A percentile compares a stretch with the other conserved stretches of the same genome.
phyloP scores from a whole-genome alignment of 352 stramenopile genomes.

The Bremia lactucae region DNA sequence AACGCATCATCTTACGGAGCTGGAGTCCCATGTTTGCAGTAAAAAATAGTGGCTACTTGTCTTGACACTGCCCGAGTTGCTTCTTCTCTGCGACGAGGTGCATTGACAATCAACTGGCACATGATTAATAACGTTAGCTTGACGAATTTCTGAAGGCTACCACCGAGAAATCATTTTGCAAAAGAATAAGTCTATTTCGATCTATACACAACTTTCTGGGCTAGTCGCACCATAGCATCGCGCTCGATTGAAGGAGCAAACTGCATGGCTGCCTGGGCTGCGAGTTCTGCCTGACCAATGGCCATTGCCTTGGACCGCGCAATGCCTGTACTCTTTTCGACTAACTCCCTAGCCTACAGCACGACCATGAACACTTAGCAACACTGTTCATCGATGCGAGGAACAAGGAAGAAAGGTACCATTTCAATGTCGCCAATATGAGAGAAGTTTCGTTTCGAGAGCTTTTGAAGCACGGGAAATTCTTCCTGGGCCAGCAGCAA shows the following conservation, averaged over 20 bases:
- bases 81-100: slow-evolving; percentile 17
- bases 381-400: neutral
- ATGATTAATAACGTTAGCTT: slow-evolving; percentile 1
- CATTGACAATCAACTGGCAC: slow-evolving; percentile 15
- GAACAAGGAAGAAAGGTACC: slow-evolving; percentile 19
- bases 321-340: slow-evolving; percentile 88
- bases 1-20: slow-evolving; percentile 45
- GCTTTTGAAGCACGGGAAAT: slow-evolving; percentile 85
- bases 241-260: slow-evolving; percentile 71
- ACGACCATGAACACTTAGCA: slow-evolving; percentile 9
- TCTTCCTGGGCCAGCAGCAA: slow-evolving; percentile 93
- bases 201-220: slow-evolving; percentile 80
- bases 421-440: slow-evolving; percentile 87
- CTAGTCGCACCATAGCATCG: slow-evolving; percentile 80
- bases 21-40: slow-evolving; percentile 34
- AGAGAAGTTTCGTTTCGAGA: slow-evolving; percentile 88
- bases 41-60: slow-evolving; percentile 3
- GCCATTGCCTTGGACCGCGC: slow-evolving; percentile 90
- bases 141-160: too few relatives aligned
- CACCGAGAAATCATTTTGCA: too few relatives aligned
- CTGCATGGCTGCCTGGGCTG: slow-evolving; percentile 87
- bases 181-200: slow-evolving; percentile 65
- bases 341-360: slow-evolving; percentile 67
- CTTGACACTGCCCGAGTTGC: too few relatives aligned
- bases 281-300: slow-evolving; percentile 92